phyloP scores from a whole-genome alignment of 306 rosid species.

The Arachis stenosperma region DNA sequence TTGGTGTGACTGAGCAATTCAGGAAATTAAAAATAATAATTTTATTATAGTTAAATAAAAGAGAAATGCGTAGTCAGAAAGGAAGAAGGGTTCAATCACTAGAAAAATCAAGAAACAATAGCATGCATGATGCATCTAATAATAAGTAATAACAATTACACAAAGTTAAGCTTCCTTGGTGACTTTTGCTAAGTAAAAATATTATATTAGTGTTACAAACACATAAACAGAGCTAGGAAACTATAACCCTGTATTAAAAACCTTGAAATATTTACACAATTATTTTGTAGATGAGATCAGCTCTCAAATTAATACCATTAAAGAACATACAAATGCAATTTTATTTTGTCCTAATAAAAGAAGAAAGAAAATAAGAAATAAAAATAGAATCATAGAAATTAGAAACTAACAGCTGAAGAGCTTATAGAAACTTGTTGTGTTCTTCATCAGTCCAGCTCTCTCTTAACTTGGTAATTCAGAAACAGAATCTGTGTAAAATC shows the following conservation, averaged over 20 bases:
- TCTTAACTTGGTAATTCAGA: too few relatives aligned
- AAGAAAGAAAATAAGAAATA: too few relatives aligned
- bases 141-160: constrained; percentile 19
- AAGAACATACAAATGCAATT: too few relatives aligned
- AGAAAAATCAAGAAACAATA: constrained; percentile 10
- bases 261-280: constrained; percentile 4
- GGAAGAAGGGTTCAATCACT: constrained; percentile 22
- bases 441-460: too few relatives aligned
- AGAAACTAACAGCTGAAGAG: too few relatives aligned
- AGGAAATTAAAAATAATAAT: constrained; percentile 7
- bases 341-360: too few relatives aligned
- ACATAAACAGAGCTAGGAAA: not conserved
- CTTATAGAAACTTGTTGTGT: too few relatives aligned
- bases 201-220: constrained; percentile 9
- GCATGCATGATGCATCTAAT: not conserved
- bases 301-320: constrained; percentile 1
- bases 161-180: not conserved
- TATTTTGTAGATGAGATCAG: not conserved
- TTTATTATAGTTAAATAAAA: constrained; percentile 30
- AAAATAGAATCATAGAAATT: too few relatives aligned
- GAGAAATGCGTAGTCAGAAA: constrained; percentile 12
- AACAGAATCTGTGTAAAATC: too few relatives aligned
- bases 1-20: constrained; percentile 76
- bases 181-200: constrained; percentile 2
- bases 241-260: constrained; percentile 5